phyloP scores from a whole-genome alignment of 108 stramenopile species.

The Cyclotella distinguenda region DNA sequence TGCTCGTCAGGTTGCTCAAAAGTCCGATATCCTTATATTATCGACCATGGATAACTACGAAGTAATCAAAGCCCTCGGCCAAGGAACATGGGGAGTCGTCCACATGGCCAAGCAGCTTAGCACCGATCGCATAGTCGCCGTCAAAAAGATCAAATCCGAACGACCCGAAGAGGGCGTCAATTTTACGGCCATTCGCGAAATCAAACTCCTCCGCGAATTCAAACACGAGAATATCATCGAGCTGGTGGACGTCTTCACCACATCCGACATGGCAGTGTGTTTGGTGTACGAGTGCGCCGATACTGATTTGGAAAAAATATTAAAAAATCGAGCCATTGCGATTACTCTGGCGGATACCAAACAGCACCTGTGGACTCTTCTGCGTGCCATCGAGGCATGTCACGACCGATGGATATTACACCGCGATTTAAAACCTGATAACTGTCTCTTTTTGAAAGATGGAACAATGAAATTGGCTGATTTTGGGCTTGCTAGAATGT shows the following conservation, averaged over 20 bases:
- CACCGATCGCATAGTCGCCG: slow-evolving; percentile 83
- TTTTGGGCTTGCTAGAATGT: slow-evolving; percentile 87
- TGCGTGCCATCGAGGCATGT: slow-evolving; percentile 79
- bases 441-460: slow-evolving; percentile 78
- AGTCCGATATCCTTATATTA: background rate
- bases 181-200: slow-evolving; percentile 94
- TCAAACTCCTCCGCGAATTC: slow-evolving; percentile 92
- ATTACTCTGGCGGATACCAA: slow-evolving; percentile 85
- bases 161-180: slow-evolving; percentile 89
- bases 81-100: slow-evolving; percentile 95
- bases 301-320: slow-evolving; percentile 89
- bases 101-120: slow-evolving; percentile 84
- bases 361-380: slow-evolving; percentile 69
- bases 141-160: slow-evolving; percentile 91
- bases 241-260: slow-evolving; percentile 86
- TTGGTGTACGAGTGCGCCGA: slow-evolving; percentile 90
- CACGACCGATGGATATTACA: slow-evolving; percentile 89
- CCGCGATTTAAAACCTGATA: slow-evolving; percentile 87
- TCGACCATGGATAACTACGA: slow-evolving; percentile 83
- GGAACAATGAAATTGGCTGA: slow-evolving; percentile 90
- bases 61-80: slow-evolving; percentile 79
- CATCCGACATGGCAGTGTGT: slow-evolving; percentile 79
- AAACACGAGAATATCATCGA: slow-evolving; percentile 93
- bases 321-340: slow-evolving; percentile 77
- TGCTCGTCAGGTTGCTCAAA: too few relatives aligned